These are phyloP conservation scores for Chenopodium suecicum DNA, from an alignment of 148 eudicot genomes.

Conservation along the genomic window DNA sequence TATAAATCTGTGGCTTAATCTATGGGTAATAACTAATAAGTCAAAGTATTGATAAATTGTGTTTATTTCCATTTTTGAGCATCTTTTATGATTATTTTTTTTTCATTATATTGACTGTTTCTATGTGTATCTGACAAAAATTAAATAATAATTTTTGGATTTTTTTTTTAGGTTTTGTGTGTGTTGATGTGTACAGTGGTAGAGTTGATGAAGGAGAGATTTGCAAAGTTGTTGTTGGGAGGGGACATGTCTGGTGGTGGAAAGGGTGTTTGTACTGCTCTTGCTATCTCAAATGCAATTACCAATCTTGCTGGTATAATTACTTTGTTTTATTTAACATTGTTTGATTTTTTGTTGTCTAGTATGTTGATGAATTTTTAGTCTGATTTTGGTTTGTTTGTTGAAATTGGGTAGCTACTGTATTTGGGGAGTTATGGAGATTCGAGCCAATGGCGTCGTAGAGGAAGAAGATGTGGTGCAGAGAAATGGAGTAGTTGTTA, in stretches of 20 bases:
- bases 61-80: neutral
- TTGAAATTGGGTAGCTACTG: slow-evolving; percentile 55
- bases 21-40: neutral
- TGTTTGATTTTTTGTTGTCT: neutral
- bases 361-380: neutral
- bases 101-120: neutral
- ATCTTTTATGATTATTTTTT: neutral
- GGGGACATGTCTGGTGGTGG: slow-evolving; percentile 99
- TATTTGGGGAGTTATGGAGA: slow-evolving; percentile 91
- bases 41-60: neutral
- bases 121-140: neutral
- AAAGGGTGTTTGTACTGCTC: slow-evolving; percentile 94
- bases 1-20: neutral
- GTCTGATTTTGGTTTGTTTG: slow-evolving; percentile 3
- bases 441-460: slow-evolving; percentile 79
- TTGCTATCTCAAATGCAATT: slow-evolving; percentile 92
- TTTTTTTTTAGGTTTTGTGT: neutral
- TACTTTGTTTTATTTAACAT: neutral
- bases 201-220: slow-evolving; percentile 97
- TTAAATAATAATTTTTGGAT: too few species aligned
- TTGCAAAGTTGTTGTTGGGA: slow-evolving; percentile 91
- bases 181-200: slow-evolving; percentile 41
- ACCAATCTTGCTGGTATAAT: slow-evolving; percentile 89
- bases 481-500: slow-evolving; percentile 94
- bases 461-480: slow-evolving; percentile 86